Evolutionary conservation across 1,139 yeast species (phyloP), one percentile per base, ranked within the genome.

Genomic region (Yamadazyma triangularis): DNA sequence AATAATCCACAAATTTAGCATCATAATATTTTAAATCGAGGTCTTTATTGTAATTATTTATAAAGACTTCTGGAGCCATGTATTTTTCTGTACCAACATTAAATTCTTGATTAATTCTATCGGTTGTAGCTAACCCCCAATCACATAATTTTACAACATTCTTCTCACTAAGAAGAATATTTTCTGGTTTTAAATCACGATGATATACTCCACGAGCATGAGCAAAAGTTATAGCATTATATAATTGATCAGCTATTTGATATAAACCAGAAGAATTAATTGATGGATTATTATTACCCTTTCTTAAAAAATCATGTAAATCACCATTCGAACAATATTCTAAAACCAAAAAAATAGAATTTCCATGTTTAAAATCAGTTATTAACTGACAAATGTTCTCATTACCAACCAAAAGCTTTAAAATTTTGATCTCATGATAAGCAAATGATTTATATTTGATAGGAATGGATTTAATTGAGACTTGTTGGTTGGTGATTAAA

Each of bases 51-150:
- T 35, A 38, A 34, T 39, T 38, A 24, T 39, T 34, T 26, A 40
- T 35, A 53, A 58, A 37, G 57, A 62, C 45, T 42, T 73, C 79
- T 1, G 79, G 79, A 0, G 79, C 75, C 77, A 73, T 72, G 44
- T 72, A 73, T 47, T 70, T 71, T 41, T 73, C 78, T 6, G 78
- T 71, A 24, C 79, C 79, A 26, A 73, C 73, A 41, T 68, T 64
- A 45, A 68, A 71, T 36, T 72, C 77, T 24, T 50, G 42, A 39
- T 59, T 65, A 28, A 48, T 45, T 26, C 61, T 41, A 13, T 42
- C 41, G 29, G 52, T 51, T 2, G 78, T 70, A 18, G 77, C 64
- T 37, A 73, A 60, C 4, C 79, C 79, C 78, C 78, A 73, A 51
- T 73, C 79, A 47, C 78, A 72, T 32, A 73, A 49, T 52, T 73